These are phyloP conservation scores for Epichloe elymi DNA, from an alignment of 2,329 filamentous ascomycete genomes.

Conservation along the genomic window DNA sequence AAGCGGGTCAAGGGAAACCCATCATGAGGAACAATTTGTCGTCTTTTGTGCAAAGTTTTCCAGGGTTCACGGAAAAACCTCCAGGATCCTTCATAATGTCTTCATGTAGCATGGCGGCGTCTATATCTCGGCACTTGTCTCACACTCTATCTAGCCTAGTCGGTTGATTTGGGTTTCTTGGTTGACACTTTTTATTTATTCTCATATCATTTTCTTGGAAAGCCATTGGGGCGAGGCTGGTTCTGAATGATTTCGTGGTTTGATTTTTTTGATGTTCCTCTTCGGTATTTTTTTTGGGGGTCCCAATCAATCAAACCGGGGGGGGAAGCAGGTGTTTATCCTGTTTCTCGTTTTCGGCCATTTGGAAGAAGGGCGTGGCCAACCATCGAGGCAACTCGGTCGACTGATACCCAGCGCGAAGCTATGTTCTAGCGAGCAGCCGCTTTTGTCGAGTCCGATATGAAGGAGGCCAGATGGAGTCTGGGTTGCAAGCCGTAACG, in stretches of 20 bases:
- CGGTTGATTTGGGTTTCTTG: slow-evolving; percentile 1
- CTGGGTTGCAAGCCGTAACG: neutral
- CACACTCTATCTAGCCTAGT: slow-evolving; percentile 3
- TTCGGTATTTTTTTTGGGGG: slow-evolving; percentile 5
- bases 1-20: slow-evolving; percentile 40
- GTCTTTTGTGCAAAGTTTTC: neutral
- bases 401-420: slow-evolving; percentile 9
- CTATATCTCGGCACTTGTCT: slow-evolving; percentile 14
- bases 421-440: neutral
- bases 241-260: neutral
- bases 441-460: slow-evolving; percentile 3
- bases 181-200: slow-evolving; percentile 10
- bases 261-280: neutral
- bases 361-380: neutral
- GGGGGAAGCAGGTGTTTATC: slow-evolving; percentile 6
- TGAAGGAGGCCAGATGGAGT: neutral
- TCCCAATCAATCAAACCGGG: neutral
- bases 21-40: slow-evolving; percentile 11
- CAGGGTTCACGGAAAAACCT: slow-evolving; percentile 4
- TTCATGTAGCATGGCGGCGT: slow-evolving; percentile 26
- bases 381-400: slow-evolving; percentile 1
- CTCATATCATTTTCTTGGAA: slow-evolving; percentile 5
- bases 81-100: slow-evolving; percentile 16
- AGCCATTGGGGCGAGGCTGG: slow-evolving; percentile 1
- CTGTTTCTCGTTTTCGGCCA: neutral